A percentile compares a stretch with the other conserved stretches of the same genome.
phyloP scores from a whole-genome alignment of 2,329 filamentous ascomycete species.

The Venturia pyrina region DNA sequence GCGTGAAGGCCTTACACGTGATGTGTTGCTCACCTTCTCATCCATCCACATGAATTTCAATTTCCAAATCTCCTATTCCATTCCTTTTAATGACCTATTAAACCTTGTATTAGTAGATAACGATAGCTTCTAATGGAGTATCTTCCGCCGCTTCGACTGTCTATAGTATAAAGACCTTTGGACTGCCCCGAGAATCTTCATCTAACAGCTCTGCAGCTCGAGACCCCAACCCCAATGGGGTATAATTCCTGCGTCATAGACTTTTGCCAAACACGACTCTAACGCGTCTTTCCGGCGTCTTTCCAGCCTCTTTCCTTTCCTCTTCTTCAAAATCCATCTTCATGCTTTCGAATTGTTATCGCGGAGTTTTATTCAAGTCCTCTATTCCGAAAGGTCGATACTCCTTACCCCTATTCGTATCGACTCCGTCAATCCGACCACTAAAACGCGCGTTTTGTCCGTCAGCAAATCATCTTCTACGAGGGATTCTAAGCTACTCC shows the following conservation, averaged over 20 bases:
- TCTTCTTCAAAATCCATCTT: background rate
- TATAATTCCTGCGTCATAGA: conserved; percentile 1
- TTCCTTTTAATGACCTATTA: too few relatives aligned
- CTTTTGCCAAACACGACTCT: background rate
- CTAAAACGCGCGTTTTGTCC: background rate
- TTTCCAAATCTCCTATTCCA: too few relatives aligned
- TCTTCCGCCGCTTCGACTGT: too few relatives aligned
- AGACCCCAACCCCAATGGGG: background rate
- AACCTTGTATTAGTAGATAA: too few relatives aligned
- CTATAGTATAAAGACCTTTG: too few relatives aligned
- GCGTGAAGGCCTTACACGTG: too few relatives aligned
- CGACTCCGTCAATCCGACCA: background rate
- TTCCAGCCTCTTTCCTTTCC: background rate
- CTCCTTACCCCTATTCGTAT: background rate
- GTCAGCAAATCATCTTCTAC: background rate
- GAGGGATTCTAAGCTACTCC: background rate
- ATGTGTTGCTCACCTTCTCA: too few relatives aligned
- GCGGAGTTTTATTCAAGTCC: background rate
- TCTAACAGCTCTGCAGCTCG: too few relatives aligned
- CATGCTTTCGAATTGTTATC: background rate
- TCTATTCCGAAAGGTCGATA: background rate
- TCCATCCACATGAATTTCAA: too few relatives aligned
- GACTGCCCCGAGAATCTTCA: too few relatives aligned
- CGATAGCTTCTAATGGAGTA: too few relatives aligned
- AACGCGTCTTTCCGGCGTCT: background rate